Evolutionary conservation across 352 stramenopile genomes (phyloP).

Genomic region (Pythium dissotocum): DNA sequence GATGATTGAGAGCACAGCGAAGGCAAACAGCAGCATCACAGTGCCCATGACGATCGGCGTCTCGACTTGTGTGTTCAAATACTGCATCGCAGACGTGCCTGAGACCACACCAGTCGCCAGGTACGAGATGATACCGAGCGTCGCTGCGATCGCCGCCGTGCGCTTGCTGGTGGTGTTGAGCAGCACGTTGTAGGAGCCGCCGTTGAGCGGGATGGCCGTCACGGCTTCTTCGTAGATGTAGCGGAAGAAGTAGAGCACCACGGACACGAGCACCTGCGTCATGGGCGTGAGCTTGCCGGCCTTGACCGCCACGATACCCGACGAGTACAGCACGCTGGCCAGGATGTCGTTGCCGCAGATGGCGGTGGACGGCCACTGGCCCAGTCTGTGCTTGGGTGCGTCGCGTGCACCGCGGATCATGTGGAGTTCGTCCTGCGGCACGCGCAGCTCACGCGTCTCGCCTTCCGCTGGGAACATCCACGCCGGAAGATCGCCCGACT

Average conservation of each 20-base stretch:
- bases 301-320: constrained; percentile 41
- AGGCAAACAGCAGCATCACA: constrained; percentile 57
- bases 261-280: constrained; percentile 62
- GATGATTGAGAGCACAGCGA: constrained; percentile 66
- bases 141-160: constrained; percentile 70
- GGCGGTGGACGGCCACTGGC: constrained; percentile 73
- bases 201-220: constrained; percentile 82
- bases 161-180: constrained; percentile 86
- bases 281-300: constrained; percentile 75
- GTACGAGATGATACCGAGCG: constrained; percentile 85
- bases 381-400: constrained; percentile 36
- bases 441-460: constrained; percentile 23
- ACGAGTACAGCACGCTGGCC: constrained; percentile 68
- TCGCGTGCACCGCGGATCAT: constrained; percentile 31
- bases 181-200: constrained; percentile 86
- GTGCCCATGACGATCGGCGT: constrained; percentile 32
- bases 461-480: constrained; percentile 37
- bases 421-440: constrained; percentile 30
- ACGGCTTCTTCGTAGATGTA: constrained; percentile 88
- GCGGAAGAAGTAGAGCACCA: constrained; percentile 48
- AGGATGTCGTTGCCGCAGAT: constrained; percentile 90
- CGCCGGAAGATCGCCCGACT: constrained; percentile 26
- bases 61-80: constrained; percentile 37
- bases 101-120: constrained; percentile 71
- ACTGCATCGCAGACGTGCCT: constrained; percentile 38